Evolutionary conservation across 129 eudicot genomes (phyloP).

Genomic region (Tagetes patula): DNA sequence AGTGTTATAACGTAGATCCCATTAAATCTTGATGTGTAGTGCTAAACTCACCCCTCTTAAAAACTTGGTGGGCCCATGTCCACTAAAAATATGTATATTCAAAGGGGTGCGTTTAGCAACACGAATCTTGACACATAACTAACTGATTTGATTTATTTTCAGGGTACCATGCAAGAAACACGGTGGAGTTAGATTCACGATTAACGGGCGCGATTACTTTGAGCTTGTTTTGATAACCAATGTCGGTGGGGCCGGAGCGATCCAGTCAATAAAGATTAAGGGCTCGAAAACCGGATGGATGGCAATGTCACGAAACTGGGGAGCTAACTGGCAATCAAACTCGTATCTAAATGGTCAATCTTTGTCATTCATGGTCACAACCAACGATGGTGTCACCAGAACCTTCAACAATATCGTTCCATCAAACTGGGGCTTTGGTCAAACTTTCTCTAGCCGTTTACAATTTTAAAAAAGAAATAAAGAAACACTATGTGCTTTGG

Average conservation of each 20-base stretch:
- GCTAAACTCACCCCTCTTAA: no score
- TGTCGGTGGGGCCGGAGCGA: slow-evolving; percentile 70
- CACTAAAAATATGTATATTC: no score
- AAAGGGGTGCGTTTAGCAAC: no score
- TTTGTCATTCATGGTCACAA: slow-evolving; percentile 76
- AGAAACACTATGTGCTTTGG: slow-evolving; percentile 16
- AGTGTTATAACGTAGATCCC: no score
- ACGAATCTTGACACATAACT: not conserved
- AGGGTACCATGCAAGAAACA: slow-evolving; percentile 80
- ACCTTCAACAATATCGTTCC: slow-evolving; percentile 57
- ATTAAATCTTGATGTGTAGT: no score
- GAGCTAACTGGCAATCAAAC: slow-evolving; percentile 85
- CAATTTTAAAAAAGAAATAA: slow-evolving; percentile 42
- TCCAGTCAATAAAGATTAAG: slow-evolving; percentile 59
- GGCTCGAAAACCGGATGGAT: slow-evolving; percentile 67
- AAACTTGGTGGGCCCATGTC: no score
- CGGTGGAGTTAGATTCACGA: slow-evolving; percentile 87
- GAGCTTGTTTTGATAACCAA: slow-evolving; percentile 74
- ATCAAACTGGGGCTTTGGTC: slow-evolving; percentile 68
- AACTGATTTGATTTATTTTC: slow-evolving; percentile 17
- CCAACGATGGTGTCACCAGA: slow-evolving; percentile 67
- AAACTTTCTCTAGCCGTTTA: slow-evolving; percentile 53
- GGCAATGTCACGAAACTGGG: slow-evolving; percentile 85
- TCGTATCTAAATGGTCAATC: slow-evolving; percentile 67
- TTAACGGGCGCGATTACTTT: slow-evolving; percentile 71